These are phyloP conservation scores for Avicennia marina DNA, from an alignment of 257 asterid species.

Conservation along the genomic window DNA sequence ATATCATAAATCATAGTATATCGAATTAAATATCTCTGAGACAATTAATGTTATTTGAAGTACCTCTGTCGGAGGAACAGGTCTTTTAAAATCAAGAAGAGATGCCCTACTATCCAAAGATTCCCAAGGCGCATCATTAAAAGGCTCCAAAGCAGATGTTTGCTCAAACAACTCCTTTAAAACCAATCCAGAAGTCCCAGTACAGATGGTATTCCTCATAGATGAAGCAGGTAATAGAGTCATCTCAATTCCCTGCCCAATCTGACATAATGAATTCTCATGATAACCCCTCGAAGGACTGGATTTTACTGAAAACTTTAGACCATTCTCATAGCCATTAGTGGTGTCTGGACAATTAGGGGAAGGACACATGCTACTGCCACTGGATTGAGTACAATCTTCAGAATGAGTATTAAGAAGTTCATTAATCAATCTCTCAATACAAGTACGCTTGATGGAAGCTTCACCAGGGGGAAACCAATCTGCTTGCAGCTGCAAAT, in stretches of 20 bases:
- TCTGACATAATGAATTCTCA: conserved; percentile 30
- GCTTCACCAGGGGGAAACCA: conserved; percentile 92
- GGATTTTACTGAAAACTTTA: conserved; percentile 26
- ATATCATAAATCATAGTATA: background rate
- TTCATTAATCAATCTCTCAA: conserved; percentile 61
- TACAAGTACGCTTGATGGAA: conserved; percentile 58
- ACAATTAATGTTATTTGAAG: conserved; percentile 12
- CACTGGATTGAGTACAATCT: conserved; percentile 42
- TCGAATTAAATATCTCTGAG: background rate
- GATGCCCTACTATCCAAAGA: conserved; percentile 39
- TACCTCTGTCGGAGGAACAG: conserved; percentile 50
- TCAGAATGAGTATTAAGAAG: conserved; percentile 48
- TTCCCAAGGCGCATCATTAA: conserved; percentile 35
- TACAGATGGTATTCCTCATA: conserved; percentile 32
- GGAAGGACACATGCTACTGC: conserved; percentile 34
- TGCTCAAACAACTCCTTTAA: conserved; percentile 51
- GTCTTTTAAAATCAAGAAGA: conserved; percentile 35
- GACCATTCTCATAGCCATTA: conserved; percentile 34
- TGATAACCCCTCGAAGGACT: conserved; percentile 26
- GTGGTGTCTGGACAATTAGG: conserved; percentile 22
- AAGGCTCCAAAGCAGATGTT: conserved; percentile 38
- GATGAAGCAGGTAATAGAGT: conserved; percentile 52
- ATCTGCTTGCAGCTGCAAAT: conserved; percentile 56
- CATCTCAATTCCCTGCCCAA: conserved; percentile 52
- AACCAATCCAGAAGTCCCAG: conserved; percentile 39